phyloP scores from a whole-genome alignment of 805 yeast species.

The Kodamaea sagamina region DNA sequence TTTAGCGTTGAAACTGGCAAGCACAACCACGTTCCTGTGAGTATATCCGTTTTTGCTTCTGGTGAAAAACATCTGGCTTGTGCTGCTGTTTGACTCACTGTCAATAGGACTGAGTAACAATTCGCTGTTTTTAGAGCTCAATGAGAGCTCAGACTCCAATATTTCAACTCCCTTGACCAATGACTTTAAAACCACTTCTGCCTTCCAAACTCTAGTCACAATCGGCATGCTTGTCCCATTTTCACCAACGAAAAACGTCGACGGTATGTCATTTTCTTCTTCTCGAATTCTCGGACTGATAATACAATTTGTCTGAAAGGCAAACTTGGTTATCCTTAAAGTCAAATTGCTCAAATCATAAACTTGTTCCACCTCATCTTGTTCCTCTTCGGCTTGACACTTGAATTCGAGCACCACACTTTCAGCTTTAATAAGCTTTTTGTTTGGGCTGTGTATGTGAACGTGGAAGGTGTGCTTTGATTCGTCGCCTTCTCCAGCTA shows the following conservation, averaged over 20 bases:
- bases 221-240: conserved; percentile 31
- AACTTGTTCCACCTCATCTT: conserved; percentile 17
- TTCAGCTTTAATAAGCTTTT: conserved; percentile 13
- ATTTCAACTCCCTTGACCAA: conserved; percentile 20
- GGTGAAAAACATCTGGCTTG: conserved; percentile 32
- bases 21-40: conserved; percentile 37
- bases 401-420: conserved; percentile 25
- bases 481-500: conserved; percentile 8
- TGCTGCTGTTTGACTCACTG: not conserved
- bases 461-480: conserved; percentile 22
- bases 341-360: conserved; percentile 26
- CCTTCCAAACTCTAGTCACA: conserved; percentile 34
- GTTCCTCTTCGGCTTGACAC: conserved; percentile 24
- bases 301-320: conserved; percentile 24
- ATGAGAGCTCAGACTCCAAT: conserved; percentile 17
- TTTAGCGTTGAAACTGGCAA: conserved; percentile 24
- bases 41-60: conserved; percentile 39
- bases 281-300: conserved; percentile 32
- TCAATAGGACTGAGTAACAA: conserved; percentile 22
- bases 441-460: conserved; percentile 24
- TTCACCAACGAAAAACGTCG: conserved; percentile 33
- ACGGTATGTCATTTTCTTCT: conserved; percentile 35
- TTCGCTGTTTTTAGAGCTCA: conserved; percentile 31
- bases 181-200: conserved; percentile 9
- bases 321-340: conserved; percentile 27